These are phyloP conservation scores for Pseudisothecium myosuroides DNA, from an alignment of 225 moss, liverwort and hornwort species.

Conservation along the genomic window DNA sequence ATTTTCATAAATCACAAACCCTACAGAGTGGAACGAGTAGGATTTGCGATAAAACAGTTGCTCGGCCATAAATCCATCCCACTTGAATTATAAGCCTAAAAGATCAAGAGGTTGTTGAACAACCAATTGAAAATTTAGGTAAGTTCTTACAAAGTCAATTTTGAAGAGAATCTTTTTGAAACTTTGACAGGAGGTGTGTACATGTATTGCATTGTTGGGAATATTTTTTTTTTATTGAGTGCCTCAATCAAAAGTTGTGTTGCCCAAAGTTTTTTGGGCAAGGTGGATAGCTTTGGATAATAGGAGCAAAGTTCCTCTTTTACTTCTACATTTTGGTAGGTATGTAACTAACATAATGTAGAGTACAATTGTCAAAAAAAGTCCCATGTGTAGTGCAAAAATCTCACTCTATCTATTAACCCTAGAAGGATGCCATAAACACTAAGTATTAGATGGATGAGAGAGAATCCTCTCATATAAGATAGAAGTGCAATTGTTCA, in stretches of 20 bases:
- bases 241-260: not conserved
- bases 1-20: not conserved
- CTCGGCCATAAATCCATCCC: not conserved
- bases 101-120: not conserved
- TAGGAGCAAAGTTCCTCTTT: not conserved
- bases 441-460: too few relatives aligned
- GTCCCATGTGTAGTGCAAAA: not conserved
- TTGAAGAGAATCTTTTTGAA: not conserved
- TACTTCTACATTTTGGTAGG: not conserved
- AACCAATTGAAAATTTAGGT: not conserved
- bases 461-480: too few relatives aligned
- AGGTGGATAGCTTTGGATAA: not conserved
- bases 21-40: not conserved
- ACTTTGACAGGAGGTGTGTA: too few relatives aligned
- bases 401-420: not conserved
- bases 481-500: too few relatives aligned
- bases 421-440: too few relatives aligned
- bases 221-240: not conserved
- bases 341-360: not conserved
- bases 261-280: too few relatives aligned
- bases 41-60: not conserved
- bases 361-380: not conserved
- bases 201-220: fast-evolving
- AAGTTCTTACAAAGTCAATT: not conserved
- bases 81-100: not conserved